These are phyloP conservation scores for Jacaranda copaia DNA, from an alignment of 257 asterid species.

Conservation along the genomic window DNA sequence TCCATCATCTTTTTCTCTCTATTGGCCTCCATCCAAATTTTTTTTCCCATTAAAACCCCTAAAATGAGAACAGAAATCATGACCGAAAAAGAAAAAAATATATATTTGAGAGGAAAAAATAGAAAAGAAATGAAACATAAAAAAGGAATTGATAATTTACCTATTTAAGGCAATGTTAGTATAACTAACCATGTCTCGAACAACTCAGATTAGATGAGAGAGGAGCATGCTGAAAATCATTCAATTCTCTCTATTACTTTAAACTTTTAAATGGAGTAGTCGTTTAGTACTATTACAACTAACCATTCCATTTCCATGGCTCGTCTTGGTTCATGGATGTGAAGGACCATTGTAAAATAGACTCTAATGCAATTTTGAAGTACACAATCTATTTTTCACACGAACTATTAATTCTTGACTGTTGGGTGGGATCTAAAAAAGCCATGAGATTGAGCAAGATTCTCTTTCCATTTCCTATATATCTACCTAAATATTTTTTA, in stretches of 20 bases:
- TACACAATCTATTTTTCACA: background rate
- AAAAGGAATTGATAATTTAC: too few species aligned
- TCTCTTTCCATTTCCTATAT: background rate
- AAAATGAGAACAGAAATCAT: too few species aligned
- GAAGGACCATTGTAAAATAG: slow-evolving; percentile 1
- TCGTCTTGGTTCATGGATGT: background rate
- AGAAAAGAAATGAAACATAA: too few species aligned
- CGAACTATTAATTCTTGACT: background rate
- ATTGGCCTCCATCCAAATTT: too few species aligned
- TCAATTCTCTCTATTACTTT: background rate
- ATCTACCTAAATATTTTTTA: background rate
- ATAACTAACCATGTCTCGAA: background rate
- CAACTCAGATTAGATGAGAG: background rate
- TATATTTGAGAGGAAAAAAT: too few species aligned
- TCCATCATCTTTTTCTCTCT: too few species aligned
- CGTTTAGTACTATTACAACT: background rate
- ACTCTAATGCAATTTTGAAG: background rate
- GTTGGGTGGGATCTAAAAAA: background rate
- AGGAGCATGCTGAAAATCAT: background rate
- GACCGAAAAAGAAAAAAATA: too few species aligned
- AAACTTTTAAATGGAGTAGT: background rate
- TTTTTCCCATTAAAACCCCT: too few species aligned
- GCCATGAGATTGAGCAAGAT: background rate
- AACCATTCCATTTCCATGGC: too few species aligned
- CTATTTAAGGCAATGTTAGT: background rate